phyloP scores from a whole-genome alignment of 805 yeast species.

The Kodamaea leandrae region DNA sequence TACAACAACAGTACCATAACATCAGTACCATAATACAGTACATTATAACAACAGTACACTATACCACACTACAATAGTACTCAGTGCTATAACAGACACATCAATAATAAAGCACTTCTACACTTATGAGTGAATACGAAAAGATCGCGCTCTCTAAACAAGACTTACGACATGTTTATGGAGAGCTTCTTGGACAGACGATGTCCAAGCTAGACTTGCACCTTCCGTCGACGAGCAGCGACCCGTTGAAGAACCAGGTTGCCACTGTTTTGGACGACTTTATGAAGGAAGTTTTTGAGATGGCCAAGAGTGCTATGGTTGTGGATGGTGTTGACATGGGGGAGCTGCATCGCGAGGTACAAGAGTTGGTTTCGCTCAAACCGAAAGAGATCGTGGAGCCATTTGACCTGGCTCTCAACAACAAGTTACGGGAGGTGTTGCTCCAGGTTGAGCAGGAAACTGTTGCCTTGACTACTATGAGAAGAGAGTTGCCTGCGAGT shows the following conservation, averaged over 20 bases:
- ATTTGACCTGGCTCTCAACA: conserved; percentile 64
- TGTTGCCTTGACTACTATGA: conserved; percentile 50
- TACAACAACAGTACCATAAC: no score
- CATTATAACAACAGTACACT: no score
- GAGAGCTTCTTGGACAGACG: conserved; percentile 41
- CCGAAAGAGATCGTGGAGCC: conserved; percentile 56
- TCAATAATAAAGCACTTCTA: no score
- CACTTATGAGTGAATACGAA: conserved; percentile 25
- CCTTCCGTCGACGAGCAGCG: conserved; percentile 40
- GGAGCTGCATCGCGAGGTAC: conserved; percentile 13
- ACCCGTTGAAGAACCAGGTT: conserved; percentile 45
- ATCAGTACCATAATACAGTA: no score
- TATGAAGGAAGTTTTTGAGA: conserved; percentile 53
- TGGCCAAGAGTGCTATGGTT: conserved; percentile 52
- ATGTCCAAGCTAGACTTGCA: conserved; percentile 47
- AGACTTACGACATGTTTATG: conserved; percentile 51
- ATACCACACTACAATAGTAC: no score
- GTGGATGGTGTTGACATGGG: conserved; percentile 49
- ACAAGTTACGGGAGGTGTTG: conserved; percentile 53
- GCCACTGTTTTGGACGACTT: conserved; percentile 43
- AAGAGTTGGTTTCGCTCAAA: conserved; percentile 25
- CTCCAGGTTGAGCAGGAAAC: conserved; percentile 62
- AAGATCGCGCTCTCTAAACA: conserved; percentile 49
- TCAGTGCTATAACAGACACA: no score
- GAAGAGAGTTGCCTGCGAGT: conserved; percentile 51